phyloP scores from a whole-genome alignment of 2,329 filamentous ascomycete genomes.

The Alternaria burnsii region DNA sequence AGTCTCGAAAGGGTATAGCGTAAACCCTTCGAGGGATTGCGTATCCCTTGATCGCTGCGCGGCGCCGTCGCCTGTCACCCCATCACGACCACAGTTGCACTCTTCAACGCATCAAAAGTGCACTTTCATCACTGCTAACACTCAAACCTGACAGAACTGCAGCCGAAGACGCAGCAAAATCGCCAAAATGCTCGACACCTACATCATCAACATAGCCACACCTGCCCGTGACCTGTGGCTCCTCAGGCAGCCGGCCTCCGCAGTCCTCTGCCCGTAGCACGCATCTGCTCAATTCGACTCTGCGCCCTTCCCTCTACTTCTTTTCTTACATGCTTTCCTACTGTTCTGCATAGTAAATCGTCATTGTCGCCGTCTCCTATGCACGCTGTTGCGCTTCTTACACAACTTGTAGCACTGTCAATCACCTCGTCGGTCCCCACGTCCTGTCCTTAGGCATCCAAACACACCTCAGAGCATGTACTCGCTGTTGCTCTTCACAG shows the following conservation, averaged over 20 bases:
- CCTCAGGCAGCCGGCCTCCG: conserved; percentile 38
- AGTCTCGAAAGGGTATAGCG: conserved; percentile 33
- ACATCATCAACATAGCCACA: conserved; percentile 41
- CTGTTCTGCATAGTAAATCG: conserved; percentile 4
- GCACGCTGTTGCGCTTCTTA: conserved; percentile 2
- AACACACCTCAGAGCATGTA: conserved; percentile 36
- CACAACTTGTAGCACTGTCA: background rate
- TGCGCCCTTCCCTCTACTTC: conserved; percentile 26
- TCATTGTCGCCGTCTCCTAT: conserved; percentile 6
- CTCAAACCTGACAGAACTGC: conserved; percentile 26
- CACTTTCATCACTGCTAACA: conserved; percentile 39
- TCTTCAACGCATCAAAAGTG: conserved; percentile 22
- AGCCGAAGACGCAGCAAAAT: conserved; percentile 29
- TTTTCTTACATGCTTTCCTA: conserved; percentile 15
- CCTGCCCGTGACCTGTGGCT: conserved; percentile 29
- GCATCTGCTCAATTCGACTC: conserved; percentile 14
- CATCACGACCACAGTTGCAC: conserved; percentile 34
- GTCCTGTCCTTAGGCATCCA: conserved; percentile 35
- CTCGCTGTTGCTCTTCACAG: conserved; percentile 36
- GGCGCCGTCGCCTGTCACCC: conserved; percentile 28
- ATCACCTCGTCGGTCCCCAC: conserved; percentile 22
- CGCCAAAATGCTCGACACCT: conserved; percentile 28
- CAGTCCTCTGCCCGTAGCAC: conserved; percentile 23
- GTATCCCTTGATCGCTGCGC: conserved; percentile 38
- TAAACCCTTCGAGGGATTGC: conserved; percentile 24